phyloP scores from a whole-genome alignment of 192 early-diverging fungal species.

The Gamsiella multidivaricata region DNA sequence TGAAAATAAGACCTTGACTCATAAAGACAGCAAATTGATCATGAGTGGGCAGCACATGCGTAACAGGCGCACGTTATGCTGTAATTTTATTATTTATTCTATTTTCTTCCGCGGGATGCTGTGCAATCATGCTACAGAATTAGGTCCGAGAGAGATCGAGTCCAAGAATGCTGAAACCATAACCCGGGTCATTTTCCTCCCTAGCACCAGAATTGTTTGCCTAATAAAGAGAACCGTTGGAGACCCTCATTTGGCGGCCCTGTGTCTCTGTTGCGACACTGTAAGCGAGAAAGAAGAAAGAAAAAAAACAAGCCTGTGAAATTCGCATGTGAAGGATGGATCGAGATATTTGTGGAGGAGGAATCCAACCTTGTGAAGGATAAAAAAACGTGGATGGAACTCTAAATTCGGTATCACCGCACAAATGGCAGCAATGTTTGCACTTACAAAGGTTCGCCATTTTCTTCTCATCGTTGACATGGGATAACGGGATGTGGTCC shows the following conservation, averaged over 20 bases:
- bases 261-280: no score
- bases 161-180: no score
- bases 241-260: neutral
- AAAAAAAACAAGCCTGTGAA: slow-evolving; percentile 34
- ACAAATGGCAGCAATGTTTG: neutral
- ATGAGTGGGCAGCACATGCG: no score
- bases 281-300: no score
- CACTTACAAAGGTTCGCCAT: neutral
- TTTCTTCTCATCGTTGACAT: neutral
- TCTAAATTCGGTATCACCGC: neutral
- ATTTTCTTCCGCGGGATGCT: no score
- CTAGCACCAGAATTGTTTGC: slow-evolving; percentile 12
- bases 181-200: no score
- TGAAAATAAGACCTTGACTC: no score
- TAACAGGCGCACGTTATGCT: neutral
- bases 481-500: slow-evolving; percentile 13
- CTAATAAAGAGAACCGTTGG: neutral
- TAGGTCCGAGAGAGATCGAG: no score
- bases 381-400: neutral
- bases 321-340: slow-evolving; percentile 33
- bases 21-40: no score
- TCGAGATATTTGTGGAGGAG: slow-evolving; percentile 1
- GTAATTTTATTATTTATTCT: neutral
- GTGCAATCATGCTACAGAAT: no score
- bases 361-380: neutral